Evolutionary conservation across 2,329 filamentous ascomycete genomes (phyloP).

Genomic region (Neurospora sp.): DNA sequence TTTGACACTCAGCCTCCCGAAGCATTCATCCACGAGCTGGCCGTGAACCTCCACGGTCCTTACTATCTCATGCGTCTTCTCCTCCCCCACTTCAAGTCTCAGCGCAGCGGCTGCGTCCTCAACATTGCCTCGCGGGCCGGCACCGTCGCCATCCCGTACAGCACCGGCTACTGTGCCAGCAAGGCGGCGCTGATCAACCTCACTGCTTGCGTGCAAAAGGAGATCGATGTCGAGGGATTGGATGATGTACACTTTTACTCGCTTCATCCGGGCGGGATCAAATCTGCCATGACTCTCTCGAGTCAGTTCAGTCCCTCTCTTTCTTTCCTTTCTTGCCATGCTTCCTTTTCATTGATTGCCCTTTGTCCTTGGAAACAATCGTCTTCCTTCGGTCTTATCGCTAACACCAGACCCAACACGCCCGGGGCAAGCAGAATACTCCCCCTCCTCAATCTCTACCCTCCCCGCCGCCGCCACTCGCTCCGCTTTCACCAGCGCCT

Average conservation of each 20-base stretch:
- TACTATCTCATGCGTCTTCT: slow-evolving; percentile 23
- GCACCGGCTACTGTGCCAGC: slow-evolving; percentile 24
- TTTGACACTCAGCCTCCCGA: slow-evolving; percentile 18
- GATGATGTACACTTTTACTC: slow-evolving; percentile 21
- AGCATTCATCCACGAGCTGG: slow-evolving; percentile 20
- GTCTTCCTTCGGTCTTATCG: too few species aligned
- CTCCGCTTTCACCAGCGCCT: slow-evolving; percentile 10
- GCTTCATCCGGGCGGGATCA: slow-evolving; percentile 23
- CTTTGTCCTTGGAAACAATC: too few species aligned
- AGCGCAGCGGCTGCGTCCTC: slow-evolving; percentile 20
- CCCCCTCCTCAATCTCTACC: slow-evolving; percentile 11
- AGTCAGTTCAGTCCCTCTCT: slow-evolving; percentile 10
- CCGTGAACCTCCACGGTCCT: slow-evolving; percentile 23
- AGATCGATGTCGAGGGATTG: slow-evolving; percentile 20
- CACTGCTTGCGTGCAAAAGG: slow-evolving; percentile 22
- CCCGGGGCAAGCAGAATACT: slow-evolving; percentile 12
- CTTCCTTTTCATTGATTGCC: too few species aligned
- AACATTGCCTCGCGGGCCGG: slow-evolving; percentile 24
- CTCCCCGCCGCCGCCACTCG: slow-evolving; percentile 12
- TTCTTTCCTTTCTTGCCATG: too few species aligned
- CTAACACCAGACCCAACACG: too few species aligned
- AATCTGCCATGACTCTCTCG: slow-evolving; percentile 21
- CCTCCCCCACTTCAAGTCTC: slow-evolving; percentile 17
- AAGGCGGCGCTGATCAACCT: slow-evolving; percentile 24
- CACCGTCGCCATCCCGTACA: slow-evolving; percentile 21